These are phyloP conservation scores for Aspergillus ochraceus DNA, from an alignment of 2,329 filamentous ascomycete species.

Conservation along the genomic window DNA sequence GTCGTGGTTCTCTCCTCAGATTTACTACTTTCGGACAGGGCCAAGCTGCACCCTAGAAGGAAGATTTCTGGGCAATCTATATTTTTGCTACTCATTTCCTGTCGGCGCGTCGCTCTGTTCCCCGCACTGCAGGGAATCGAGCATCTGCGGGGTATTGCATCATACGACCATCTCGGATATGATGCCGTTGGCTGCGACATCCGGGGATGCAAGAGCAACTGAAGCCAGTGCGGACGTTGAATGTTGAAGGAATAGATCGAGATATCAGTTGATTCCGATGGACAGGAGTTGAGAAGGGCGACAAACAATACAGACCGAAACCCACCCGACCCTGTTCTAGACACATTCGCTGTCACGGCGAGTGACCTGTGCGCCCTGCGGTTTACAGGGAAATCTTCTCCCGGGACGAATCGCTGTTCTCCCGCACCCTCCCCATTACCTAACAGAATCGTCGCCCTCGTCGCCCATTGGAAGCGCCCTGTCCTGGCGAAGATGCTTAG, in stretches of 20 bases:
- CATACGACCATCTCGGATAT: conserved; percentile 6
- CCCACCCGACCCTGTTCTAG: conserved; percentile 16
- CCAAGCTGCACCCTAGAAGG: neutral
- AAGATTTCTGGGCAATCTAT: neutral
- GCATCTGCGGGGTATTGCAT: conserved; percentile 24
- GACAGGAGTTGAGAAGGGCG: neutral
- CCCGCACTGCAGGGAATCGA: conserved; percentile 28
- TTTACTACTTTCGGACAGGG: neutral
- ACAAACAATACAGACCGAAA: neutral
- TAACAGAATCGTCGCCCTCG: conserved; percentile 28
- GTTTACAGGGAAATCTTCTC: conserved; percentile 3
- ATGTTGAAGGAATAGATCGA: neutral
- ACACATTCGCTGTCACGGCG: conserved; percentile 9
- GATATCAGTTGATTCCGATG: conserved; percentile 2
- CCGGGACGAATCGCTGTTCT: conserved; percentile 26
- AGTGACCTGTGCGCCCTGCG: conserved; percentile 7
- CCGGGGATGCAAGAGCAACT: neutral
- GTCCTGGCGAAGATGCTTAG: conserved; percentile 4
- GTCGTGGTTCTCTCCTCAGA: neutral
- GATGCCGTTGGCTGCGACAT: neutral
- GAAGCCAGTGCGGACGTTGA: neutral
- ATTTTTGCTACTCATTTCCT: too few species aligned
- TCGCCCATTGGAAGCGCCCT: conserved; percentile 15
- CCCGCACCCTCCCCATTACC: conserved; percentile 29
- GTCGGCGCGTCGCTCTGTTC: conserved; percentile 6